A percentile compares a stretch with the other conserved stretches of the same genome.
Evolutionary conservation across 805 yeast genomes (phyloP).

Genomic region (Zygoascus biomembranicola): DNA sequence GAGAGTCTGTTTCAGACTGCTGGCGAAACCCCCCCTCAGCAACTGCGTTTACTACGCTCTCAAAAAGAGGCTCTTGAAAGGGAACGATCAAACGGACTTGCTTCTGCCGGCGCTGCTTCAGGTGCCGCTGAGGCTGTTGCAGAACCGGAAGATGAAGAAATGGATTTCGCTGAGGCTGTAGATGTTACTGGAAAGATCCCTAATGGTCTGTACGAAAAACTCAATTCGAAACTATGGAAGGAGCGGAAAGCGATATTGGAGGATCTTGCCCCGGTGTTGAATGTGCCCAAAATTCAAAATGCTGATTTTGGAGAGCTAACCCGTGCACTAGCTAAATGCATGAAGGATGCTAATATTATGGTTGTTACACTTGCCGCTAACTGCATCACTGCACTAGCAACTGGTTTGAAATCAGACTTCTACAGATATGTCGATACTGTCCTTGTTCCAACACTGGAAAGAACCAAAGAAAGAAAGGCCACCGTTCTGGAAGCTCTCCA

Average conservation of each 20-base stretch:
- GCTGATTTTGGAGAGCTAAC: slow-evolving; percentile 63
- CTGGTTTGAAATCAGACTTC: slow-evolving; percentile 54
- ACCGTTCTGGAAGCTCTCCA: slow-evolving; percentile 66
- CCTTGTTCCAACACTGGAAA: slow-evolving; percentile 58
- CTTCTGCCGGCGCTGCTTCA: slow-evolving; percentile 16
- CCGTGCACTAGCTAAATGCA: slow-evolving; percentile 55
- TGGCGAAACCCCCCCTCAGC: slow-evolving; percentile 32
- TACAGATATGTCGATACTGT: slow-evolving; percentile 45
- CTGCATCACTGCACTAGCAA: slow-evolving; percentile 50
- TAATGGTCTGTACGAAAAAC: slow-evolving; percentile 42
- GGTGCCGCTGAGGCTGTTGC: slow-evolving; percentile 39
- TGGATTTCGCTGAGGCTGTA: slow-evolving; percentile 61
- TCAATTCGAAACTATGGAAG: slow-evolving; percentile 74
- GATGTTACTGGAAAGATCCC: slow-evolving; percentile 64
- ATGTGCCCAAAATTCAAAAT: slow-evolving; percentile 43
- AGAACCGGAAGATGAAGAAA: slow-evolving; percentile 43
- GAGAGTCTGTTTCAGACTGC: slow-evolving; percentile 55
- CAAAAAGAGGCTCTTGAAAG: slow-evolving; percentile 40
- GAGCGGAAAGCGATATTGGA: slow-evolving; percentile 83
- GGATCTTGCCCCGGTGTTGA: slow-evolving; percentile 37
- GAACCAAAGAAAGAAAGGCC: slow-evolving; percentile 83
- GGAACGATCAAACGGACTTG: slow-evolving; percentile 16
- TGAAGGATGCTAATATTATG: slow-evolving; percentile 84
- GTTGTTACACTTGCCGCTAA: slow-evolving; percentile 76
- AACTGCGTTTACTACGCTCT: slow-evolving; percentile 45